A percentile compares a stretch with the other conserved stretches of the same genome.
These are phyloP conservation scores for Abrus pulchellus DNA, from an alignment of 306 rosid genomes.

Conservation along the genomic window DNA sequence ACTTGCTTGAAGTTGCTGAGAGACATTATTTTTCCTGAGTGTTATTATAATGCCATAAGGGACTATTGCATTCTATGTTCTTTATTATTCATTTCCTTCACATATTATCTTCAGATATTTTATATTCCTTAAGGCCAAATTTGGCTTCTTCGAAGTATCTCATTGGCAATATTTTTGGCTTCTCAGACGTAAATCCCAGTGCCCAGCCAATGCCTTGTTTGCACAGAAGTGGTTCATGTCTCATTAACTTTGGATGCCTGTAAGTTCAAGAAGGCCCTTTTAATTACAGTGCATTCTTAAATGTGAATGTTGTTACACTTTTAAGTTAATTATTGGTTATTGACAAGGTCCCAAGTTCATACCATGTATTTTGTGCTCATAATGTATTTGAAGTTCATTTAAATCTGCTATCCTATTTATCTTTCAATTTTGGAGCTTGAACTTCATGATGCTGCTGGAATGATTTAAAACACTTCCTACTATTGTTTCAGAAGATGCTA, in stretches of 20 bases:
- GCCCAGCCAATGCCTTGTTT: constrained; percentile 51
- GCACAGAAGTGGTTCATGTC: constrained; percentile 53
- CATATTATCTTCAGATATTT: constrained; percentile 66
- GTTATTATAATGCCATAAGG: constrained; percentile 14
- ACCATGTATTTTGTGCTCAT: constrained; percentile 26
- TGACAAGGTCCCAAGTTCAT: constrained; percentile 4
- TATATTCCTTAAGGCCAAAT: constrained; percentile 69
- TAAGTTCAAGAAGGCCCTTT: constrained; percentile 56
- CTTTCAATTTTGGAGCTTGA: constrained; percentile 26
- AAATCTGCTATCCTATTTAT: constrained; percentile 17
- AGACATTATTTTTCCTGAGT: constrained; percentile 31
- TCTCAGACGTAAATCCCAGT: constrained; percentile 50
- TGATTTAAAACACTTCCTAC: constrained; percentile 28
- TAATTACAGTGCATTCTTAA: constrained; percentile 7
- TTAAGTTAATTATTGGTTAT: constrained; percentile 24
- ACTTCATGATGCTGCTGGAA: neutral
- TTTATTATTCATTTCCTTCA: constrained; percentile 56
- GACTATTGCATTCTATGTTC: constrained; percentile 2
- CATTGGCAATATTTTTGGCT: constrained; percentile 66
- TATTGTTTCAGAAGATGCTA: constrained; percentile 15
- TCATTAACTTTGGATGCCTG: constrained; percentile 64
- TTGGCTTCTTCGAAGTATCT: constrained; percentile 60
- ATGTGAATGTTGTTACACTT: constrained; percentile 30
- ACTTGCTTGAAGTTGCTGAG: neutral
- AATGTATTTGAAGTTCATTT: constrained; percentile 34